A percentile compares a stretch with the other conserved stretches of the same genome.
These are phyloP conservation scores for Aschersonia sp. DNA, from an alignment of 2,329 filamentous ascomycete species.

Conservation along the genomic window DNA sequence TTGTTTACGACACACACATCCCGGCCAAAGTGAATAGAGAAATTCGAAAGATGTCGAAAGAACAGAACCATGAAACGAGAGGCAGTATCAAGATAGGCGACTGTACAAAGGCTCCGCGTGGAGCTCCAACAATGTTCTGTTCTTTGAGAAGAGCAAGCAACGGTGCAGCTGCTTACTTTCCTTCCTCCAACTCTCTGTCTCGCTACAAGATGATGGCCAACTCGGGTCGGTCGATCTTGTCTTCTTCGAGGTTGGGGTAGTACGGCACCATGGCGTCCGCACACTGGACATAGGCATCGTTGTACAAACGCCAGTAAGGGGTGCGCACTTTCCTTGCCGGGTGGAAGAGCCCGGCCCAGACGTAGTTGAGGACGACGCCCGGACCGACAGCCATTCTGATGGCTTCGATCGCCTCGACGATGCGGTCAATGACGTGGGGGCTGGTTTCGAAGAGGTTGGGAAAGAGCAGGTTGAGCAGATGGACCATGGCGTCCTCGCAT, in stretches of 20 bases:
- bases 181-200: neutral
- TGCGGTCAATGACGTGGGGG: conserved; percentile 94
- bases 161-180: too few species aligned
- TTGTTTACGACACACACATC: too few species aligned
- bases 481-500: conserved; percentile 96
- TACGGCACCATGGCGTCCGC: conserved; percentile 95
- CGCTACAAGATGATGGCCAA: conserved; percentile 62
- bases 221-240: conserved; percentile 65
- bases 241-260: conserved; percentile 76
- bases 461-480: conserved; percentile 88
- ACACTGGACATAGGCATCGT: conserved; percentile 87
- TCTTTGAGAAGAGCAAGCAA: too few species aligned
- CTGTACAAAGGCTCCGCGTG: too few species aligned
- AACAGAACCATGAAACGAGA: too few species aligned
- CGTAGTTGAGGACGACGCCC: conserved; percentile 90
- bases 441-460: conserved; percentile 97
- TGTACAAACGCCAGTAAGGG: conserved; percentile 95
- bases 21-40: too few species aligned
- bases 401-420: conserved; percentile 93
- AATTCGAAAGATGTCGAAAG: too few species aligned
- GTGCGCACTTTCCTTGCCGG: conserved; percentile 86
- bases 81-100: too few species aligned
- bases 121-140: too few species aligned
- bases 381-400: conserved; percentile 87
- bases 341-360: conserved; percentile 96